Base-by-base conservation (phyloP, 441 rosid species). In the Arabidopsis lyrata region DNA sequence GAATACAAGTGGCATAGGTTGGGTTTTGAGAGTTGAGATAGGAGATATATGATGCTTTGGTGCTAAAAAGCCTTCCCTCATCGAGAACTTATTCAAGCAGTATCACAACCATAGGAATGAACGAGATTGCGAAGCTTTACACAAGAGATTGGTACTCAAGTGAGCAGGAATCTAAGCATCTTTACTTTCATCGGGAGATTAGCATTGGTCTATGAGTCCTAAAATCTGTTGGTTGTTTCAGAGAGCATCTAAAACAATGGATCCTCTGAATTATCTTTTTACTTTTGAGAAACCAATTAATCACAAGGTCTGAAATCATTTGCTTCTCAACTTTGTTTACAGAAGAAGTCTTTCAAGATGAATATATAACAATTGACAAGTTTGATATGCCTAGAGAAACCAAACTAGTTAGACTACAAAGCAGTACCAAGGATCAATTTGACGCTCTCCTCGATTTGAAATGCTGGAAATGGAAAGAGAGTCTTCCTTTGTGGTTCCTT, bases 351-450 rank as follows among this genome's bases (percentile, higher is more conserved):
- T 68, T 41, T 18, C 31, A 54, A 66, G 39, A 22, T 22, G 3
- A 53, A 68, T n/a, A 64, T 36, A 66, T 6, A 60, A 62, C 69
- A 68, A 4, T n/a, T 45, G 71, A 47, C 49, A 41, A 45, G 64
- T 35, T 62, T 54, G 36, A 62, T 44, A 14, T 12, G 44, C 63
- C 72, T 68, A 44, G 20, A 56, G 44, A 44, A 39, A 56, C 38
- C 15, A 57, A 34, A 69, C 66, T 69, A 69, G 24, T 58, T 69
- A n/a, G 31, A 69, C 74, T 69, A 69, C 74, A 47, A 38, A 69
- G 57, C 74, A 69, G 29, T 69, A 69, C 56, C 44, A 57, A 69
- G 74, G 34, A 69, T 69, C 66, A 36, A 58, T 69, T 47, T 47
- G 74, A 45, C 29, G 65, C 35, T 69, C 48, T 47, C 66, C 66